These are phyloP conservation scores for Fagopyrum esculentum DNA, from an alignment of 148 eudicot genomes.

Conservation along the genomic window DNA sequence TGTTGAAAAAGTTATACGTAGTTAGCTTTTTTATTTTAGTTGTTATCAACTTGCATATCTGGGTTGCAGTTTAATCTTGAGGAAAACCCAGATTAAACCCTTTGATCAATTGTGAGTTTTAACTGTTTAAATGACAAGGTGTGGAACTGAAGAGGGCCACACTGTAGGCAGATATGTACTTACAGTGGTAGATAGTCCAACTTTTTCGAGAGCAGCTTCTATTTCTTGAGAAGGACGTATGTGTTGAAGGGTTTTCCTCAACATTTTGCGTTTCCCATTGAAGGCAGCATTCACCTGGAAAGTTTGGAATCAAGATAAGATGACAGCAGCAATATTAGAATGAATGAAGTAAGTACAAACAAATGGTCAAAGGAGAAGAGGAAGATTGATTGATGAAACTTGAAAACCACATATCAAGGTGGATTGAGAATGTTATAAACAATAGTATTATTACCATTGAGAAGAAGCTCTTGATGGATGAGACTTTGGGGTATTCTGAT, in stretches of 20 bases:
- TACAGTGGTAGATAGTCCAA: constrained; percentile 66
- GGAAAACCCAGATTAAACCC: not conserved
- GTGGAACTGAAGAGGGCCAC: not conserved
- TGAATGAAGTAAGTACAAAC: not conserved
- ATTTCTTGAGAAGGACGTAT: constrained; percentile 55
- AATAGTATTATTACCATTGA: constrained; percentile 42
- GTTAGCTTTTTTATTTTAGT: not conserved
- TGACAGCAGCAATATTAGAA: not conserved
- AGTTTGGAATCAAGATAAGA: not conserved
- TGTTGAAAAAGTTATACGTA: constrained; percentile 21
- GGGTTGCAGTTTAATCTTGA: not conserved
- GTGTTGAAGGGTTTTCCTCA: constrained; percentile 78
- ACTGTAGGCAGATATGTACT: constrained; percentile 18
- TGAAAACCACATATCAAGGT: not conserved
- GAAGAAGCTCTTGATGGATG: constrained; percentile 80
- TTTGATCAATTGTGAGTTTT: not conserved
- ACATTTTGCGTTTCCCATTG: constrained; percentile 84
- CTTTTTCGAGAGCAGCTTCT: constrained; percentile 49
- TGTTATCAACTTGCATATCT: no score
- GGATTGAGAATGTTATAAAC: not conserved
- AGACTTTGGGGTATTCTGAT: constrained; percentile 64
- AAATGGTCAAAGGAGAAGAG: not conserved
- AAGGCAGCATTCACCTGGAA: constrained; percentile 81
- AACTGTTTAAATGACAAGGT: not conserved
- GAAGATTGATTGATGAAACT: constrained; percentile 4